Evolutionary conservation across 345 rosid species (phyloP), one percentile per base, ranked within the genome.

Genomic region (Euphorbia tirucalli): DNA sequence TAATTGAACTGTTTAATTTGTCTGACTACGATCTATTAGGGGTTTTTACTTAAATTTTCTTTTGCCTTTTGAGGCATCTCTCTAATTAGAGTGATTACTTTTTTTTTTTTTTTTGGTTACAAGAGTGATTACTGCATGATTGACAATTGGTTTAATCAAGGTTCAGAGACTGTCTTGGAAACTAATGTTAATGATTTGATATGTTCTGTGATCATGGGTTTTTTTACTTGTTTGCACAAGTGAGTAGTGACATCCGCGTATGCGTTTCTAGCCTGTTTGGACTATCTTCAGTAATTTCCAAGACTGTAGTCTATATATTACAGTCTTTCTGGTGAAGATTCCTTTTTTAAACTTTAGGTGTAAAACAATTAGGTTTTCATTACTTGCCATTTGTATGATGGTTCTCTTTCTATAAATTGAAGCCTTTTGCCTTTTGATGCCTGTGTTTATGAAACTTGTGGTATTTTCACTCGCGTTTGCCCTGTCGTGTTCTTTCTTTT

Each of bases 341-440:
- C 61, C 46, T 6, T 28, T 61, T 48, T 22, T 62, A 8, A 48
- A 60, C 43, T 41, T 56, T 21, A 11, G 61, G 14, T 35, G 24
- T 31, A 30, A 48, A 61, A 44, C n/a, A 24, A 46, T 24, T 19
- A 22, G 49, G 10, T n/a, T 69, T 32, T 59, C 24, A n/a, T 56
- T 0, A 30, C 39, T 61, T 61, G 1, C 21, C 27, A 13, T 35
- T 61, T 15, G 5, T 15, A 25, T 27, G 22, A 55, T 28, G 75
- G 15, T 64, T 57, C 30, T 43, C 64, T 32, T 71, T 32, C n/a
- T 61, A 61, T 61, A 71, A 61, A 61, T 61, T 61, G 72, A 48
- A 30, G 46, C 18, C 11, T 11, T 21, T 25, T 25, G 63, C 75
- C 13, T 64, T 57, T n/a, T 27, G 8, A n/a, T 56, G 24, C 52